A percentile compares a stretch with the other conserved stretches of the same genome.
Evolutionary conservation across 2,329 filamentous ascomycete species (phyloP).

Genomic region (Monilinia fructigena): DNA sequence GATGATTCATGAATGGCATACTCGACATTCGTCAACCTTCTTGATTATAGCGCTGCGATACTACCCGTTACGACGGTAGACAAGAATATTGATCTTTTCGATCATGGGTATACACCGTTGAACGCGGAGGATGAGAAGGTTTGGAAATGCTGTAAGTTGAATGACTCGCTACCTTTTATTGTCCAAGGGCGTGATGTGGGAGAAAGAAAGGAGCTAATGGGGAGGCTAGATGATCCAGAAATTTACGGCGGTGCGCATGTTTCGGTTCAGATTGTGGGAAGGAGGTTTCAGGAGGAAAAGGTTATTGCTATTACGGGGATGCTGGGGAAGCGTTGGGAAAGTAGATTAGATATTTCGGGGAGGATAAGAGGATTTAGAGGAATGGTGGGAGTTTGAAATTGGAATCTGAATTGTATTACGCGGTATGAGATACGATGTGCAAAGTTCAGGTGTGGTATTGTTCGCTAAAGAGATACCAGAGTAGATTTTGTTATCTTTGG

Average conservation of each 20-base stretch:
- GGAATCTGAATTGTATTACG: background rate
- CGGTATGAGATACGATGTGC: background rate
- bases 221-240: constrained; percentile 25
- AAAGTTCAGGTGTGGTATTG: background rate
- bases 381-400: too few relatives aligned
- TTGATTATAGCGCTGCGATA: constrained; percentile 41
- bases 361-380: too few relatives aligned
- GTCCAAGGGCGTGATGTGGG: background rate
- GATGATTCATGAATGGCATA: constrained; percentile 6
- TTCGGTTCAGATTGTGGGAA: constrained; percentile 37
- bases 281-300: constrained; percentile 40
- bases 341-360: background rate
- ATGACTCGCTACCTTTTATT: background rate
- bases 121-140: constrained; percentile 36
- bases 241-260: constrained; percentile 39
- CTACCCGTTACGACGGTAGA: constrained; percentile 47
- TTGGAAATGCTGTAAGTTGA: constrained; percentile 37
- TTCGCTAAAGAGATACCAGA: background rate
- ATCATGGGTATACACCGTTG: constrained; percentile 32
- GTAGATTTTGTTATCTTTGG: background rate
- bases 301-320: constrained; percentile 43
- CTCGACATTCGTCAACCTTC: constrained; percentile 19
- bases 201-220: constrained; percentile 6
- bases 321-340: constrained; percentile 38
- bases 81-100: constrained; percentile 41